These are phyloP conservation scores for Sphaerosporella brunnea DNA, from an alignment of 495 filamentous ascomycete genomes.

Conservation along the genomic window DNA sequence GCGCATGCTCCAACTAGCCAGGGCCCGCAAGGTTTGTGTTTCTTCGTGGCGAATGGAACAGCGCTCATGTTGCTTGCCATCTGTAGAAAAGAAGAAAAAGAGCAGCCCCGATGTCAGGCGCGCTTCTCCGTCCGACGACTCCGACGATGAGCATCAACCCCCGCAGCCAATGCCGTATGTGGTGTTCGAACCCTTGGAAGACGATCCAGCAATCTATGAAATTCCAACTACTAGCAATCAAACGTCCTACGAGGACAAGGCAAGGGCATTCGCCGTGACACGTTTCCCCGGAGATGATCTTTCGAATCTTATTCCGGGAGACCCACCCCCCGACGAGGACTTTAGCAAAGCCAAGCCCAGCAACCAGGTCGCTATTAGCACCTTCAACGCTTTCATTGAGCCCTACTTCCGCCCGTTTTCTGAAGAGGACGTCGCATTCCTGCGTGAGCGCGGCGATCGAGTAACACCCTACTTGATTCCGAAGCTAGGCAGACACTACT, in stretches of 20 bases:
- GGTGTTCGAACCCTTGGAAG: slow-evolving; percentile 58
- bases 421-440: slow-evolving; percentile 87
- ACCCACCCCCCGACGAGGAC: slow-evolving; percentile 64
- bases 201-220: slow-evolving; percentile 88
- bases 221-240: slow-evolving; percentile 54
- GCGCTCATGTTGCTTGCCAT: slow-evolving; percentile 39
- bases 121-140: slow-evolving; percentile 43
- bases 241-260: slow-evolving; percentile 66
- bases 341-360: slow-evolving; percentile 85
- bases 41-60: slow-evolving; percentile 36
- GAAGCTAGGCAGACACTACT: slow-evolving; percentile 65
- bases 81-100: slow-evolving; percentile 33
- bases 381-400: slow-evolving; percentile 74
- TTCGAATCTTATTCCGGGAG: slow-evolving; percentile 62
- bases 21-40: slow-evolving; percentile 29
- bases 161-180: slow-evolving; percentile 60
- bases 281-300: slow-evolving; percentile 67
- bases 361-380: slow-evolving; percentile 80
- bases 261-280: slow-evolving; percentile 71
- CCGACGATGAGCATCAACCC: slow-evolving; percentile 47
- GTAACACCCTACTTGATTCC: slow-evolving; percentile 69
- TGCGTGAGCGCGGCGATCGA: slow-evolving; percentile 79
- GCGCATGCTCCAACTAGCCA: slow-evolving; percentile 50
- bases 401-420: slow-evolving; percentile 77
- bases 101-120: slow-evolving; percentile 31